These are phyloP conservation scores for Citrullus amarus DNA, from an alignment of 306 rosid species.

Conservation along the genomic window DNA sequence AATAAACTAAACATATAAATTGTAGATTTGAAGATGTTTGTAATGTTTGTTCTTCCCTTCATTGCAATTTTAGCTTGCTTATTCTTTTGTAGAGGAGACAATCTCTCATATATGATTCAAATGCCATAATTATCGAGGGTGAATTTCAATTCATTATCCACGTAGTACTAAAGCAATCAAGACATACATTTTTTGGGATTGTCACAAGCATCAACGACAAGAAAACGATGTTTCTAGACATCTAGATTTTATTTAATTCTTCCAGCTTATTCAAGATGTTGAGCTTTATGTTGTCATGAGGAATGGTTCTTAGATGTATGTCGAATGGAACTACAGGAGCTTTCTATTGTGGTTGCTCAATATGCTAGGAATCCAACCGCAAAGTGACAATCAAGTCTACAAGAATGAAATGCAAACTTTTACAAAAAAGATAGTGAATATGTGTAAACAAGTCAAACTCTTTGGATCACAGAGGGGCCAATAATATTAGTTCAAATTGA, in stretches of 20 bases:
- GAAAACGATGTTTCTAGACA: conserved; percentile 50
- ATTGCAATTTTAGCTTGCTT: neutral
- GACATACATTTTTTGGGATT: conserved; percentile 10
- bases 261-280: conserved; percentile 54
- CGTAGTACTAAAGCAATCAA: neutral
- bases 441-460: no score
- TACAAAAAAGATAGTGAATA: no score
- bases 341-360: conserved; percentile 21
- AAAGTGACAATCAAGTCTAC: no score
- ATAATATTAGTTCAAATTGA: conserved; percentile 40
- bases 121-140: neutral
- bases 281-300: conserved; percentile 60
- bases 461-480: no score
- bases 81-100: neutral
- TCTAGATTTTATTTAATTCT: conserved; percentile 42
- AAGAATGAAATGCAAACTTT: no score
- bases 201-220: conserved; percentile 1
- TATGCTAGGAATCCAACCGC: no score
- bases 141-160: neutral
- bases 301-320: conserved; percentile 72
- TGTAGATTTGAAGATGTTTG: neutral
- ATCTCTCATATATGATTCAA: neutral
- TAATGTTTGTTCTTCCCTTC: neutral
- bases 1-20: neutral
- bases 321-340: conserved; percentile 71